A percentile compares a stretch with the other conserved stretches of the same genome.
Conservation (phyloP, 768 basidiomycete species). For the Melanogaster broomeanus region DNA sequence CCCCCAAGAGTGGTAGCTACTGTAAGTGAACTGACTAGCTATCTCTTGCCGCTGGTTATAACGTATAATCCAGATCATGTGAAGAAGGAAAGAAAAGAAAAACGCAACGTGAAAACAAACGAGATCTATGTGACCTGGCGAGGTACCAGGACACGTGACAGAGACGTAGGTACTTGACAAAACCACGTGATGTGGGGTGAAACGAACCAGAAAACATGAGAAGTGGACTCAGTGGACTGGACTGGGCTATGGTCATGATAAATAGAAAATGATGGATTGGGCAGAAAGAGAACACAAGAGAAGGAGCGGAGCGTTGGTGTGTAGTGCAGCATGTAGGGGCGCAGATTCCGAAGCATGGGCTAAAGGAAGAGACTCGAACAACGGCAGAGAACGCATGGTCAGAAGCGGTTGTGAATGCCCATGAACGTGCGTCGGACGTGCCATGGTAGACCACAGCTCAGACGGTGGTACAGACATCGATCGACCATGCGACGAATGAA, state of each 20-base stretch:
- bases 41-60: constrained; percentile 26
- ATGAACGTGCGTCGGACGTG: constrained; percentile 36
- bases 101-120: neutral
- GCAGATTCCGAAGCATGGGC: constrained; percentile 21
- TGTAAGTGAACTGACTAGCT: constrained; percentile 22
- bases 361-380: constrained; percentile 30
- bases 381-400: constrained; percentile 36
- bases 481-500: constrained; percentile 42
- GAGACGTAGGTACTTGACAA: constrained; percentile 23
- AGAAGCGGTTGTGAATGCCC: constrained; percentile 38
- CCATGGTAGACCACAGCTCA: constrained; percentile 48
- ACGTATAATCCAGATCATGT: constrained; percentile 24
- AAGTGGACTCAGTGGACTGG: neutral
- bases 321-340: constrained; percentile 19
- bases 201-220: constrained; percentile 1
- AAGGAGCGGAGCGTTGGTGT: constrained; percentile 8
- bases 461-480: constrained; percentile 60
- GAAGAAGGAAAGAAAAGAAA: neutral
- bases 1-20: constrained; percentile 15
- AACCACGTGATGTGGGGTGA: neutral
- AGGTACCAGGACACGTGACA: constrained; percentile 11
- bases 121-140: constrained; percentile 8
- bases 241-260: constrained; percentile 6
- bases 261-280: constrained; percentile 3
- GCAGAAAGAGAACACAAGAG: constrained; percentile 8